Evolutionary conservation across 2,329 filamentous ascomycete genomes (phyloP), one percentile per base, ranked within the genome.

Genomic region (Pseudofabraea citricarpa): DNA sequence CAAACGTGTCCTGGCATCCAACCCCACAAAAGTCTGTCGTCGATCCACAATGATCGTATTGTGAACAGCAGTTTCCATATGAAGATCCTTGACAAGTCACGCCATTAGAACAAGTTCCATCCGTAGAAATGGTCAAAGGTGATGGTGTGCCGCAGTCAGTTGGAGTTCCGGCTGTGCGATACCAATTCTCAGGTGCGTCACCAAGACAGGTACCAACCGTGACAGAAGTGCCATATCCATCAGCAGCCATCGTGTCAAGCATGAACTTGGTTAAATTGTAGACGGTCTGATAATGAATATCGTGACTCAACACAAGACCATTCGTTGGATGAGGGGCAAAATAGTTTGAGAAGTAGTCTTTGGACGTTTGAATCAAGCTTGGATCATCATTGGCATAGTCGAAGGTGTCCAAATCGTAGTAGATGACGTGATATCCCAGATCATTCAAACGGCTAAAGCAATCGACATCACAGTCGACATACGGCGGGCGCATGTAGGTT

Each of bases 401-500:
- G 35, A 71, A 64, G 7, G 72, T 74, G 47, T 75, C 71, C 23
- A 74, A 12, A 24, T 52, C 43, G 16, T 41, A 45, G 32, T 43
- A 42, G 27, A 64, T 64, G 44, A 69, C 56, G 48, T 73, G 69
- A 53, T 73, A 73, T 10, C 69, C 69, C 6, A 71, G 55, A 8
- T 24, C 45, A 19, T 55, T 55, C 22, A 62, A 56, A 58, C 69
- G 53, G 41, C 63, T 57, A 10, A 53, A 41, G 6, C 56, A 61
- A 5, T 47, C 56, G 13, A 52, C 56, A 27, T 58, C 62, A 55
- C 70, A 72, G 57, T 67, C 68, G 7, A 60, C 63, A 47, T 65
- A 69, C 6, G 67, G 67, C 2, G 67, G 64, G 26, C 59, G 54
- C 64, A 74, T 70, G 57, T 76, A 76, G 15, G 72, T 75, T 6